Evolutionary conservation across 2,329 filamentous ascomycete genomes (phyloP).

Genomic region (Diaporthe batatas): DNA sequence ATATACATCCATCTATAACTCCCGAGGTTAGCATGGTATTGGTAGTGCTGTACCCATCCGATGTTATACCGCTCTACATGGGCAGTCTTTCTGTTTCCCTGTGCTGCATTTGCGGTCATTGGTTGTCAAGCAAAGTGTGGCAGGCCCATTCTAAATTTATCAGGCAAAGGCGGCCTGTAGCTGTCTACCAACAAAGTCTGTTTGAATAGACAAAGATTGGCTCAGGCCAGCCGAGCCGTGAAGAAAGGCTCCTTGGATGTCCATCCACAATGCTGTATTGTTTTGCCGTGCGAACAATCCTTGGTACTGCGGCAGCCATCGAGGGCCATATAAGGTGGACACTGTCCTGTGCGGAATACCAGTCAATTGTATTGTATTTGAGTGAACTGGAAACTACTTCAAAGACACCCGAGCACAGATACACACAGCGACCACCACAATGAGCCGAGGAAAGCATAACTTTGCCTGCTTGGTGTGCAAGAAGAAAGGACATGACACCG

Average conservation of each 20-base stretch:
- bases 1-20: conserved; percentile 40
- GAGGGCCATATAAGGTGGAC: not conserved
- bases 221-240: conserved; percentile 15
- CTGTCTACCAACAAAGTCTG: not conserved
- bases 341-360: not conserved
- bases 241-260: conserved; percentile 13
- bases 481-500: not conserved
- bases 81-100: not conserved
- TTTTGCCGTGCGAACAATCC: conserved; percentile 7
- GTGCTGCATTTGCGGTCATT: not conserved
- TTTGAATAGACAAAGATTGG: not conserved
- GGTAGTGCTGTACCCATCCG: not conserved
- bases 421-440: not conserved
- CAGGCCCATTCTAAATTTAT: not conserved
- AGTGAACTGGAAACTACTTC: not conserved
- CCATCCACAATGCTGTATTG: conserved; percentile 18
- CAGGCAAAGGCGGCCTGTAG: not conserved
- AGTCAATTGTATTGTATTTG: not conserved
- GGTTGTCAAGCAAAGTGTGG: not conserved
- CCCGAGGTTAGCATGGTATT: not conserved
- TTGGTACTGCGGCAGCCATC: not conserved
- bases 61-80: not conserved
- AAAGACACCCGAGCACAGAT: not conserved
- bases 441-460: not conserved
- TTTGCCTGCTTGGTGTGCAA: not conserved